A percentile compares a stretch with the other conserved stretches of the same genome.
phyloP scores from a whole-genome alignment of 2,329 filamentous ascomycete species.

The Monilinia polystroma region DNA sequence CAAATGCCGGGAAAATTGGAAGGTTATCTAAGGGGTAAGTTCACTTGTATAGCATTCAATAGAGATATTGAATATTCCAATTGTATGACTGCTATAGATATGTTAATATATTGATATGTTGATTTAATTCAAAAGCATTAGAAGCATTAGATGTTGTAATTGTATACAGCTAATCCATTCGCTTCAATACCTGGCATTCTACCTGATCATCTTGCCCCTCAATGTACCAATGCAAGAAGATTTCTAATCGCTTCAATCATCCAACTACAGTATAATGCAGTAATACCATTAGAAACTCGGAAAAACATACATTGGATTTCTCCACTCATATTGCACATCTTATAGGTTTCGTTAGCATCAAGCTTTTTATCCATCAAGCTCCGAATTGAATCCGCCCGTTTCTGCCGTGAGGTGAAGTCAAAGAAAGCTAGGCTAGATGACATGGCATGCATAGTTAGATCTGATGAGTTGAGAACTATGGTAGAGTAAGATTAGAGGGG shows the following conservation, averaged over 20 bases:
- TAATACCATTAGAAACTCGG: background rate
- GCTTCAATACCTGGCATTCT: background rate
- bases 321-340: slow-evolving; percentile 1
- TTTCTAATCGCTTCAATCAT: slow-evolving; percentile 3
- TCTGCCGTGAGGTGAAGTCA: background rate
- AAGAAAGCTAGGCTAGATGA: background rate
- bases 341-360: too few species aligned
- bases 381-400: slow-evolving; percentile 10
- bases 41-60: too few species aligned
- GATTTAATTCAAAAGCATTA: too few species aligned
- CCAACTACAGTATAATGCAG: too few species aligned
- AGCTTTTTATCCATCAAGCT: too few species aligned
- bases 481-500: too few species aligned
- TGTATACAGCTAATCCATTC: background rate
- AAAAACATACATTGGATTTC: background rate
- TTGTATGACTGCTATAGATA: too few species aligned
- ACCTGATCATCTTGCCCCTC: too few species aligned
- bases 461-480: background rate
- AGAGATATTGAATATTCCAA: background rate
- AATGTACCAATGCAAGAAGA: background rate
- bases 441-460: slow-evolving; percentile 3
- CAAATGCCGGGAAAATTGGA: background rate
- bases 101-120: too few species aligned
- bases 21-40: too few species aligned
- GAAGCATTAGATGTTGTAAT: too few species aligned